Base-by-base conservation (phyloP, 108 stramenopile genomes). In the Mediolabrus comicus region DNA sequence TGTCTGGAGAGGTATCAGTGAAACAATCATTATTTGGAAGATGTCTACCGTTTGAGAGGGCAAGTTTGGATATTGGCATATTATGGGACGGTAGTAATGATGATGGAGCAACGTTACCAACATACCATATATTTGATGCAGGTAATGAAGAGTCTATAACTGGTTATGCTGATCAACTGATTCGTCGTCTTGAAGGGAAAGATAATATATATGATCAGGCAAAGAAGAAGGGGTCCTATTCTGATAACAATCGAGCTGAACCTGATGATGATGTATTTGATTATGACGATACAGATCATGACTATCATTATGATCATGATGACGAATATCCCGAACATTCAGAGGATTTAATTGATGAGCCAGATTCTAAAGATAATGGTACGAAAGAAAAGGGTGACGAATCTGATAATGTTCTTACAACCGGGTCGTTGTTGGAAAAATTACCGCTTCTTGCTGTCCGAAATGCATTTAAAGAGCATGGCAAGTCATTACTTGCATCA, bases 1-100 rank as follows among this genome's bases (percentile, higher is more conserved):
- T 88, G 46, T 81, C 87, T 9, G 92, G 87, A 26, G 92, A 93
- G 74, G 69, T 83, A 59, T 55, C 57, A n/a, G 11, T n/a, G 5
- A 53, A 64, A 0, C 39, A 64, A 34, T 39, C 35, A 16, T 64
- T 35, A 6, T 41, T 71, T 36, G 71, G 36, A 22, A 67, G 51
- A 30, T 93, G 92, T 72, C 55, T 67, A 1, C 69, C 92, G 6
- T 66, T 93, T 38, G 72, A 85, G 32, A 30, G 85, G 57, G 89
- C 89, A 3, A 85, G 83, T 49, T 43, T 90, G 61, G 92, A 93
- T 36, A 38, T 70, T 14, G 79, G 78, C 7, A 43, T 84, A 26
- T 17, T 75, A 54, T 87, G 86, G 86, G 43, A 79, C 29, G 57
- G 43, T 17, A 26, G 62, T 3, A 64, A 30, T 46, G 63, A 60